Conservation (phyloP, 129 eudicot species). For the Centrapalus pauciflorus region DNA sequence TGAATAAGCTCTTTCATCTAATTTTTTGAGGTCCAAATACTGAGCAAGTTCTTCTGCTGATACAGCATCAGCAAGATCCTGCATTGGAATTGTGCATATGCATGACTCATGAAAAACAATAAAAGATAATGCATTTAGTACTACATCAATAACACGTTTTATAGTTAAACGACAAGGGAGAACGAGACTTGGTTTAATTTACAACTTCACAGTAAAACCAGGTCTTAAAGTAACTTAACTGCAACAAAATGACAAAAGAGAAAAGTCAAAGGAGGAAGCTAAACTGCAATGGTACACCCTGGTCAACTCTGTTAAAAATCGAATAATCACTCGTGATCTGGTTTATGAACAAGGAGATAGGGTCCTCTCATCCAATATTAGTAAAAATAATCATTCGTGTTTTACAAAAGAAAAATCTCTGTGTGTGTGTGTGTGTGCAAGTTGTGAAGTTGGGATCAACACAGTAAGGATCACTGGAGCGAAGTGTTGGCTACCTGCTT, state of each 20-base stretch:
- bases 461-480: neutral
- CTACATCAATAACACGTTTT: neutral
- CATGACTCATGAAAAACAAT: neutral
- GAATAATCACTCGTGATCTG: neutral
- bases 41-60: constrained; percentile 82
- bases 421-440: neutral
- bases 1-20: constrained; percentile 85
- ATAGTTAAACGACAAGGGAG: too few relatives aligned
- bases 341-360: neutral
- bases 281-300: constrained; percentile 4
- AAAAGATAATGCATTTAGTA: neutral
- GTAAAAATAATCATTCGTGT: neutral
- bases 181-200: neutral
- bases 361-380: neutral
- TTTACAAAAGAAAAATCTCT: neutral
- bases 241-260: neutral
- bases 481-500: constrained; percentile 58
- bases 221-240: constrained; percentile 3
- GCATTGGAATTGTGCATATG: constrained; percentile 11
- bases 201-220: neutral
- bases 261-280: neutral
- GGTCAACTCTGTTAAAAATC: neutral
- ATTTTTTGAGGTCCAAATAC: constrained; percentile 80
- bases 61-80: constrained; percentile 87
- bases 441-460: neutral